Base-by-base conservation (phyloP, 169 alveolate genomes). In the Hepatocystis sp. region DNA sequence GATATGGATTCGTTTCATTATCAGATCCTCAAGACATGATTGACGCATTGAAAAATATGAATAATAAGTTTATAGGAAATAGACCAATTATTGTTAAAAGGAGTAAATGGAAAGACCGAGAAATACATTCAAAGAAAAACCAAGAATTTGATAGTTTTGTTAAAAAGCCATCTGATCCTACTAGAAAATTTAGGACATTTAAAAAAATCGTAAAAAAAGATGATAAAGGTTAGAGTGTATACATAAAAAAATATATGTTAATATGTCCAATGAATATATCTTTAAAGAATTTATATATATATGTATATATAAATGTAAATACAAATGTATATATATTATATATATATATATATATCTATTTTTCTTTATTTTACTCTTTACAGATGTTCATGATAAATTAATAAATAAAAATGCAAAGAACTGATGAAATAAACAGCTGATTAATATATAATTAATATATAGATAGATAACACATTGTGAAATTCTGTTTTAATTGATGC, bases 1-100 rank as follows among this genome's bases (percentile, higher is more conserved):
- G 99, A 8, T 98, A 96, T 84, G 99, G 84, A 10, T 98, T 98
- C 91, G 98, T 98, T 15, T 95, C 98, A 17, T 90, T 98, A 66
- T 84, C 93, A 27, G 94, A 93, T 61, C 96, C 97, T 15, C 95
- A 97, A 76, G 99, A 97, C 78, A 97, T 96, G 96, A 66, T 97
- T 46, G 93, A 92, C 52, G 98, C 99, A 8, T 88, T 97, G 91
- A 96, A 95, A 90, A 99, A 97, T 78, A 98, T 98, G 99, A 93
- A 98, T 81, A 96, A 98, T 60, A 96, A 95, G 78, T 97, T 95
- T 91, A 97, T 98, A 13, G 99, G 99, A 3, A 96, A 96, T 90
- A 94, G 99, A 61, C 99, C 99, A 15, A 95, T 97, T 11, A 93
- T 93, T 58, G 92, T 98, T 34, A 95, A 92, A 90, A 94, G 96